A percentile compares a stretch with the other conserved stretches of the same genome.
Evolutionary conservation across 352 stramenopile species (phyloP).

Genomic region (Pythium sukuiense): DNA sequence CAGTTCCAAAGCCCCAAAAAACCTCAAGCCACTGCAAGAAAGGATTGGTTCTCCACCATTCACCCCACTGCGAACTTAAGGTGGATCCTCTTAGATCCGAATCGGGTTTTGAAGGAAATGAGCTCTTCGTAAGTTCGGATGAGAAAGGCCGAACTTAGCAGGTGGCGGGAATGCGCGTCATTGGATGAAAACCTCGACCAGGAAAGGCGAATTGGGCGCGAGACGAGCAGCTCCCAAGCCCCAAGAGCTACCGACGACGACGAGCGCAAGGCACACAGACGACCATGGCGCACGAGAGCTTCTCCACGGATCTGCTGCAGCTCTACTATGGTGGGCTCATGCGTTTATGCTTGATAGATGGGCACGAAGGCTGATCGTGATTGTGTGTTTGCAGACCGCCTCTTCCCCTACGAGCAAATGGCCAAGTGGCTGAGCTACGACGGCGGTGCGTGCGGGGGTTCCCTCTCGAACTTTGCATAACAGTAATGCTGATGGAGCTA

Average conservation of each 20-base stretch:
- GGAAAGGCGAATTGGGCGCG: conserved; percentile 9
- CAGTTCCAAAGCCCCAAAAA: conserved; percentile 21
- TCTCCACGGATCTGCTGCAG: conserved; percentile 83
- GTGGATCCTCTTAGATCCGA: conserved; percentile 18
- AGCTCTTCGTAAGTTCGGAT: conserved; percentile 20
- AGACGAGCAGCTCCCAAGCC: not conserved
- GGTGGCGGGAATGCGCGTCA: conserved; percentile 32
- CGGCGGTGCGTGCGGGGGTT: conserved; percentile 36
- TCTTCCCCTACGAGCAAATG: conserved; percentile 89
- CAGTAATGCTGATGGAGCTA: not conserved
- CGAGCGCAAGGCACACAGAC: not conserved
- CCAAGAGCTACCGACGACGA: not conserved
- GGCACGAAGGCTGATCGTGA: not conserved
- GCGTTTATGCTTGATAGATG: not conserved
- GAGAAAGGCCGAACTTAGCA: conserved; percentile 17
- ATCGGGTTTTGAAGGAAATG: conserved; percentile 13
- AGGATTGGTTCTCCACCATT: conserved; percentile 42
- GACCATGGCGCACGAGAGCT: conserved; percentile 71
- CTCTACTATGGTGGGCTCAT: conserved; percentile 76
- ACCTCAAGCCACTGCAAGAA: conserved; percentile 24
- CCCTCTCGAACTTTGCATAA: not conserved
- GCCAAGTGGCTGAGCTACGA: conserved; percentile 83
- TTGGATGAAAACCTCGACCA: conserved; percentile 32
- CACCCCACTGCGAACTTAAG: conserved; percentile 30
- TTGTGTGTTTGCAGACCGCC: conserved; percentile 47